Evolutionary conservation across 2,329 filamentous ascomycete genomes (phyloP), one percentile per base, ranked within the genome.

Genomic region (Botryosphaeria agaves): DNA sequence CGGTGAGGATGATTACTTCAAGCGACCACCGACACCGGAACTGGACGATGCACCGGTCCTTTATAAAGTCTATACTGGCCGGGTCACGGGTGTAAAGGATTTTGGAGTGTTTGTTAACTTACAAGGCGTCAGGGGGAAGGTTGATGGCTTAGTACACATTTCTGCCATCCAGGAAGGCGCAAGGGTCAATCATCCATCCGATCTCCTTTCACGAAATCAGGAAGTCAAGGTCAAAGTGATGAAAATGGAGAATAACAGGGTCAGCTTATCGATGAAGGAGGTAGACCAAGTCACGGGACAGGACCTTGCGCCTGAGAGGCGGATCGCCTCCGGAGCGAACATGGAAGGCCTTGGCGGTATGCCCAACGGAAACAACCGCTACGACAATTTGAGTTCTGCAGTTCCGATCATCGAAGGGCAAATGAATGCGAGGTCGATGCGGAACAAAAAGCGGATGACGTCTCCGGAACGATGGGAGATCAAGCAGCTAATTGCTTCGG

Each of bases 401-500:
- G 65, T 76, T 1, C 69, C 73, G 2, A 66, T 77, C 9, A 69
- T 82, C 35, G 73, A 80, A 43, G 63, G 61, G 25, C 51, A 45
- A 16, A 48, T 41, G 15, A 48, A 47, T 28, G 61, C 62, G 24
- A 61, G 61, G 5, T 64, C 62, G 1, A 59, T 64, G 40, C 68
- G 64, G 27, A 76, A 76, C 32, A 83, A 81, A 51, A 98, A 98
- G 60, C 69, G 89, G 31, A 76, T 95, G 76, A 95, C 87, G 0
- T 94, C 87, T 9, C 89, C 89, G 1, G 89, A 98, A 49, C 65
- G 89, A 47, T 98, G 89, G 87, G 89, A 98, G 51, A 94, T 98
- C 38, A 74, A 87, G 37, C 89, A 98, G 48, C 64, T 98, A 31
- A 95, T 98, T 46, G 84, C 87, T 3, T 93, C 89, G 4, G 89